These are phyloP conservation scores for Myxozyma udenii DNA, from an alignment of 805 yeast species.

Conservation along the genomic window DNA sequence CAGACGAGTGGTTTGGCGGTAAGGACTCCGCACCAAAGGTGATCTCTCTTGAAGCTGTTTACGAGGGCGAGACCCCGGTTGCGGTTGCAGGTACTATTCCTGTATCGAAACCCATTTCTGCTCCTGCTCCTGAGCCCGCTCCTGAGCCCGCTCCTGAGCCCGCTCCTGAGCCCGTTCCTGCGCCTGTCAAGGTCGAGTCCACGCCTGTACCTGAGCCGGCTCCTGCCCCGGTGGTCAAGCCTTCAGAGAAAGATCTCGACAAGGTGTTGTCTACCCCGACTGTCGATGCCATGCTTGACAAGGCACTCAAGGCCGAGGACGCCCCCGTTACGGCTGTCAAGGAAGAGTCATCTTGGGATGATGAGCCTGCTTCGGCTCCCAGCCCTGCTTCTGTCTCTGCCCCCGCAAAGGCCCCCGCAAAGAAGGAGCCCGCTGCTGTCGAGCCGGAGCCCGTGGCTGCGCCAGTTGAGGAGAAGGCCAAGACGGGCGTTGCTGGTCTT, in stretches of 20 bases:
- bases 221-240: conserved; percentile 35
- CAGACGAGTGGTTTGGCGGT: conserved; percentile 78
- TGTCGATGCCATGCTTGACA: conserved; percentile 49
- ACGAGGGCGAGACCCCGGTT: conserved; percentile 32
- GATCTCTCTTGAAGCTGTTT: conserved; percentile 69
- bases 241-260: conserved; percentile 48
- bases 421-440: conserved; percentile 16
- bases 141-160: conserved; percentile 27
- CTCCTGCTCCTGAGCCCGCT: conserved; percentile 21
- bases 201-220: conserved; percentile 31
- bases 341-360: conserved; percentile 41
- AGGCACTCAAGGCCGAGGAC: conserved; percentile 47
- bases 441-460: conserved; percentile 17
- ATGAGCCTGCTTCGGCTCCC: conserved; percentile 33
- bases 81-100: conserved; percentile 20
- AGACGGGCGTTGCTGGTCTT: conserved; percentile 10
- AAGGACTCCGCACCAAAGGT: conserved; percentile 76
- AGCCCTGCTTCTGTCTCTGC: conserved; percentile 6
- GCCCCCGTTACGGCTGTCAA: conserved; percentile 26
- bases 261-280: conserved; percentile 49
- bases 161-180: conserved; percentile 4
- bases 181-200: conserved; percentile 10
- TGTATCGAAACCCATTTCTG: conserved; percentile 14
- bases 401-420: conserved; percentile 4
- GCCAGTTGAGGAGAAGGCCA: not conserved